These are phyloP conservation scores for Apiospora saccharicola DNA, from an alignment of 2,329 filamentous ascomycete species.

Conservation along the genomic window DNA sequence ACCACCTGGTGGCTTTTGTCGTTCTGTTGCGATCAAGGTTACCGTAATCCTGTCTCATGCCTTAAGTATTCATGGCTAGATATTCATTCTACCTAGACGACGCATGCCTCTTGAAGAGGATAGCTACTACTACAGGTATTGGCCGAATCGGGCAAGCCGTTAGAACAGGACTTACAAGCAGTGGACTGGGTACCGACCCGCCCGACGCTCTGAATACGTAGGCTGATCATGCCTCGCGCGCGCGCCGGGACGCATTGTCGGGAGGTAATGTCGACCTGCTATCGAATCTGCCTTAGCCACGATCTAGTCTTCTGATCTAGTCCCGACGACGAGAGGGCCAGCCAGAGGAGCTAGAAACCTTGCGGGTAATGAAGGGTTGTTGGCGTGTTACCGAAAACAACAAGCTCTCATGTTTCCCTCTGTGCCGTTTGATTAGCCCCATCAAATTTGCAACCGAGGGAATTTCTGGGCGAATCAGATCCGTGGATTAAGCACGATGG, in stretches of 20 bases:
- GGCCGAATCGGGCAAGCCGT: constrained; percentile 14
- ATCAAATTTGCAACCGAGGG: constrained; percentile 11
- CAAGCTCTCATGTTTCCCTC: constrained; percentile 1
- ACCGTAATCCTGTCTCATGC: background rate
- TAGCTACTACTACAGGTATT: background rate
- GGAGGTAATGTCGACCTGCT: constrained; percentile 8
- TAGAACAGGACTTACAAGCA: background rate
- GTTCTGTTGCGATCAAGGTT: too few relatives aligned
- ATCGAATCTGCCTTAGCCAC: background rate
- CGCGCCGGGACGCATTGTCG: constrained; percentile 18
- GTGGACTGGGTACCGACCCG: background rate
- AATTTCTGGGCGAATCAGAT: constrained; percentile 16
- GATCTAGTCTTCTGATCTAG: constrained; percentile 12
- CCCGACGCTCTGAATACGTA: background rate
- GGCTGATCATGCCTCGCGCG: constrained; percentile 6
- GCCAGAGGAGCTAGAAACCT: background rate
- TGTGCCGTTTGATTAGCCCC: constrained; percentile 16
- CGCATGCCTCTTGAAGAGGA: background rate
- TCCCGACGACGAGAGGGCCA: background rate
- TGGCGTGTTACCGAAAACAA: constrained; percentile 9
- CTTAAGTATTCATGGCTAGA: background rate
- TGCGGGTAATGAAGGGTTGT: constrained; percentile 12
- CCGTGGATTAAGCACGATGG: background rate
- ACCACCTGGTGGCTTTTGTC: background rate
- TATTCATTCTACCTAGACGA: background rate